A percentile compares a stretch with the other conserved stretches of the same genome.
phyloP scores from a whole-genome alignment of 306 rosid genomes.

The Quercus rubra region DNA sequence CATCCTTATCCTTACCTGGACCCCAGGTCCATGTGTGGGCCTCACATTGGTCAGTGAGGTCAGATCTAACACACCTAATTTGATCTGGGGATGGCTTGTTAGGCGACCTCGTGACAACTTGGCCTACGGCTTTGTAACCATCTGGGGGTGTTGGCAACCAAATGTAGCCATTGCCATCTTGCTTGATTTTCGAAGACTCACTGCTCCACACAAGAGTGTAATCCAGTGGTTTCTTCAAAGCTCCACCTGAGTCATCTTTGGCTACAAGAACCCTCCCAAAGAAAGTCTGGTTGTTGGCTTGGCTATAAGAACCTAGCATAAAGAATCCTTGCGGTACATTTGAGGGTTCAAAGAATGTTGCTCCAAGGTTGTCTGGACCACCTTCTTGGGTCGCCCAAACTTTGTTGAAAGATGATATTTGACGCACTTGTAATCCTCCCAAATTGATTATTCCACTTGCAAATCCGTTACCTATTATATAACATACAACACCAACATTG shows the following conservation, averaged over 20 bases:
- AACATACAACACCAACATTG: not conserved
- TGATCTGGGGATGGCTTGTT: constrained; percentile 57
- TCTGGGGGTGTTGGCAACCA: constrained; percentile 67
- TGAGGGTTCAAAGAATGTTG: constrained; percentile 64
- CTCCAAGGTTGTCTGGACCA: constrained; percentile 58
- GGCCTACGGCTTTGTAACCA: constrained; percentile 69
- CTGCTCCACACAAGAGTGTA: constrained; percentile 67
- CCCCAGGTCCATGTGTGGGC: constrained; percentile 60
- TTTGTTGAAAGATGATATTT: constrained; percentile 51
- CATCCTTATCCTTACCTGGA: constrained; percentile 13
- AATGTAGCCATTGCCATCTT: constrained; percentile 48
- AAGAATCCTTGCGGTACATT: constrained; percentile 62
- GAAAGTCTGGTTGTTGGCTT: constrained; percentile 62
- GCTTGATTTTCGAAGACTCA: constrained; percentile 27
- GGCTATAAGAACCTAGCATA: constrained; percentile 60
- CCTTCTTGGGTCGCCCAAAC: constrained; percentile 56
- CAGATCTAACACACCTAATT: constrained; percentile 53
- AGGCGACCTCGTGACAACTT: constrained; percentile 48
- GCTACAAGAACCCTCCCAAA: constrained; percentile 67
- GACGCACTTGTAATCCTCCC: constrained; percentile 59
- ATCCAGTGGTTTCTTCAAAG: constrained; percentile 46
- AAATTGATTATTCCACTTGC: constrained; percentile 56
- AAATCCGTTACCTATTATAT: constrained; percentile 44
- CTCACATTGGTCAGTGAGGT: constrained; percentile 62
- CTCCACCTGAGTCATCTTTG: constrained; percentile 27